Base-by-base conservation (phyloP, 2,329 filamentous ascomycete genomes). In the Fusarium globosum region DNA sequence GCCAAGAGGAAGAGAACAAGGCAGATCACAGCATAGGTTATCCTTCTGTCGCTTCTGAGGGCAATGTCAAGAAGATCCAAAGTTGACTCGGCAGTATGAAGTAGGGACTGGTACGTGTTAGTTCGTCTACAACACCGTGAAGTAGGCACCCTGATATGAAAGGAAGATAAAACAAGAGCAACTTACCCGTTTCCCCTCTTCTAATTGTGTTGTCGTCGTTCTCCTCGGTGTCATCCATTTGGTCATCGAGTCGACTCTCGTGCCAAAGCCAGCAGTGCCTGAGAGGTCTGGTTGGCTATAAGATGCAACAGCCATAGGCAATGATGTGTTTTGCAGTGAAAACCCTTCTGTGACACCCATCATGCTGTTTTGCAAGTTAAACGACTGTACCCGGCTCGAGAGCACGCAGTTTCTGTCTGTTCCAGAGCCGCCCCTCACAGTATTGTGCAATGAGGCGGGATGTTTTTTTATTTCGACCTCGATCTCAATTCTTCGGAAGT, bases 201-300 rank as follows among this genome's bases (percentile, higher is more conserved):
- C 68, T 23, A 73, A 30, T 39, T 63, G 49, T 20, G 38, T 30
- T 12, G 49, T 61, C 13, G 53, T 69, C 30, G 26, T 45, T 61
- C 69, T 65, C 30, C 20, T 53, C 12, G 55, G 55, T 13, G 51
- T 35, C 55, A 57, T 53, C 58, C 55, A 66, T 35, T 59, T 52
- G 4, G 69, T 52, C 53, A 49, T 59, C 42, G 59, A 65, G 30
- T 72, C 55, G n/a, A 38, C 46, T 16, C 65, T 61, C 23, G 49
- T 55, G 28, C 56, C 67, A 20, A 56, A 48, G 23, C 69, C 64
- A 41, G n/a, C 23, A 52, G 56, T 69, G 16, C 39, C 51, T 21
- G 67, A 57, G 28, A 69, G 67, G 33, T 69, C 58, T 30, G 65
- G 65, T 30, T 69, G 66, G 11, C 58, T 69, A 21, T 64, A 46